Evolutionary conservation across 805 yeast genomes (phyloP).

Genomic region (Tetrapisispora nanseiensis): DNA sequence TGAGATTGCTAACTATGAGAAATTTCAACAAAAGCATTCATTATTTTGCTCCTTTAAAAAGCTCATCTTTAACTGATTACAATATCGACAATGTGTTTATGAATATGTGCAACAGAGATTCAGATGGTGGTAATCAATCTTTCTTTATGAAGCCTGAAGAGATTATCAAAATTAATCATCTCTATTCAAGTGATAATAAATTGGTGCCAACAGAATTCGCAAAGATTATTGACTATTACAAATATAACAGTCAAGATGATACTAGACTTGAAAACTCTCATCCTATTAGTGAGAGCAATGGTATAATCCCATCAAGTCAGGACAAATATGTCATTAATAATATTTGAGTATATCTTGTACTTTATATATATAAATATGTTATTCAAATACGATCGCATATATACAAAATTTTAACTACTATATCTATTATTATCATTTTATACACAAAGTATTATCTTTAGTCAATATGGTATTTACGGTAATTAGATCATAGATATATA

Average conservation of each 20-base stretch:
- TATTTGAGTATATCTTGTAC: neutral
- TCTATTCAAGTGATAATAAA: neutral
- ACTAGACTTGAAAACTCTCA: neutral
- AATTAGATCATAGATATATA: neutral
- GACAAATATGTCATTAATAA: neutral
- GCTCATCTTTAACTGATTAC: neutral
- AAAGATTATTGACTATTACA: neutral
- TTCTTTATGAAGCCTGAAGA: constrained; percentile 1
- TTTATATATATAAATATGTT: too few relatives aligned
- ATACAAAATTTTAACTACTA: too few relatives aligned
- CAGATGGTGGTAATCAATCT: neutral
- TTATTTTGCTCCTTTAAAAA: constrained; percentile 1
- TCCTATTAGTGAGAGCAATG: neutral
- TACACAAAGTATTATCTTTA: neutral
- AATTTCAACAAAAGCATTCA: neutral
- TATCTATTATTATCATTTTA: too few relatives aligned
- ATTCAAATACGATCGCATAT: neutral
- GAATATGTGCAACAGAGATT: constrained; percentile 1
- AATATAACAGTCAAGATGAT: neutral
- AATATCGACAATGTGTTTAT: constrained; percentile 1
- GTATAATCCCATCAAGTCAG: neutral
- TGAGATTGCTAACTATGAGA: constrained; percentile 1
- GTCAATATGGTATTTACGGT: neutral
- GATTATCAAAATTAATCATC: neutral
- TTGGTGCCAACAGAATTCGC: neutral